Base-by-base conservation (phyloP, 768 basidiomycete species). In the Kwoniella mangroviensis region DNA sequence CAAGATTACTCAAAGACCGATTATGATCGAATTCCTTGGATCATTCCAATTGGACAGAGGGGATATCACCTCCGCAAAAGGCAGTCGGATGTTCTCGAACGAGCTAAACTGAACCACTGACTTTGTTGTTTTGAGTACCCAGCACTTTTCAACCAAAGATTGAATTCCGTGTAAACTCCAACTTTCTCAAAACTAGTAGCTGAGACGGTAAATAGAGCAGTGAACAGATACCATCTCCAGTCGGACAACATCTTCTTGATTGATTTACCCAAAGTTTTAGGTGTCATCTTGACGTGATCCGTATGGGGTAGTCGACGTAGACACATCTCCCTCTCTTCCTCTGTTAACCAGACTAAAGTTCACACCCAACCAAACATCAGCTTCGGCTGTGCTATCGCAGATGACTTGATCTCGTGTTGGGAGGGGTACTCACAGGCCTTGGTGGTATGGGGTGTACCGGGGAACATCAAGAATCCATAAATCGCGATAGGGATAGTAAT, bases 381-480 rank as follows among this genome's bases (percentile, higher is more conserved):
- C 45, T 49, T 19, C 12, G 45, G 45, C 6, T 15, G 19, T 49
- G 45, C 34, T 7, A 34, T 34, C 9, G 24, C n/a, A 24, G 22
- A 21, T 51, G 49, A 45, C 45, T 19, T 17, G 26, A 24, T 11
- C 5, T 21, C 28, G 21, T 28, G 10, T 0, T 40, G 3, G 22
- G 17, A 65, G 28, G 26, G 7, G 6, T 11, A 71, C 65, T 65
- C 43, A 67, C 69, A 70, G 26, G 73, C 69, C 52, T 75, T 69
- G 67, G 89, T 90, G 0, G 87, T 89, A 17, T 86, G 84, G 0
- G 90, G 91, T 9, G 89, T 85, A 77, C 91, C 89, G 17, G 91
- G 92, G 79, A 92, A 92, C 42, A 90, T 84, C 34, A 90, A 74
- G 77, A 90, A 91, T 0, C 90, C 90, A 78, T 90, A 90, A 9